Evolutionary conservation across 2,329 filamentous ascomycete species (phyloP).

Genomic region (Microsporum canis): DNA sequence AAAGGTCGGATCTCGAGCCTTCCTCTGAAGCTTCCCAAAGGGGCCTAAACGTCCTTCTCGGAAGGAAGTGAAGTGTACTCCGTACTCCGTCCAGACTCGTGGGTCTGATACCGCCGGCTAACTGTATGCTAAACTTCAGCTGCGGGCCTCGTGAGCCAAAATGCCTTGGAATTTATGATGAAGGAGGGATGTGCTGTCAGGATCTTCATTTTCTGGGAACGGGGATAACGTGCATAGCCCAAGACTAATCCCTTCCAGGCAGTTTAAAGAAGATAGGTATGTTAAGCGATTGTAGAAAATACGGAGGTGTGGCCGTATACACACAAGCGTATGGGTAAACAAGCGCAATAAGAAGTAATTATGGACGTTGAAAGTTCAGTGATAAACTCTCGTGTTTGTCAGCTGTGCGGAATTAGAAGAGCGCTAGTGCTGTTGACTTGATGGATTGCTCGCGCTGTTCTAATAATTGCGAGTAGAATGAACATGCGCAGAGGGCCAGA

Average conservation of each 20-base stretch:
- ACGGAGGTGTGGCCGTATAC: neutral
- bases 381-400: neutral
- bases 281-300: neutral
- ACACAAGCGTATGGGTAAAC: neutral
- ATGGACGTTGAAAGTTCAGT: neutral
- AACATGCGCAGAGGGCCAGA: neutral
- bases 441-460: neutral
- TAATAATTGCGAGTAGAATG: neutral
- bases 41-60: neutral
- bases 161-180: neutral
- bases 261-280: neutral
- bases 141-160: neutral
- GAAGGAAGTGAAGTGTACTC: neutral
- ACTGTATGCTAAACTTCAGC: neutral
- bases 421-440: neutral
- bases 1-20: neutral
- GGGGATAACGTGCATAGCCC: neutral
- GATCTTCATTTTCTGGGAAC: neutral
- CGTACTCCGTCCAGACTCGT: neutral
- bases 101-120: neutral
- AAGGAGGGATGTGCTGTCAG: neutral
- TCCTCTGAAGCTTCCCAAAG: neutral
- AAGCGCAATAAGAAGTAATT: neutral
- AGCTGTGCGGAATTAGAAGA: neutral
- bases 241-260: neutral